Conservation (phyloP, 2,329 filamentous ascomycete genomes). For the Talaromyces sp. region DNA sequence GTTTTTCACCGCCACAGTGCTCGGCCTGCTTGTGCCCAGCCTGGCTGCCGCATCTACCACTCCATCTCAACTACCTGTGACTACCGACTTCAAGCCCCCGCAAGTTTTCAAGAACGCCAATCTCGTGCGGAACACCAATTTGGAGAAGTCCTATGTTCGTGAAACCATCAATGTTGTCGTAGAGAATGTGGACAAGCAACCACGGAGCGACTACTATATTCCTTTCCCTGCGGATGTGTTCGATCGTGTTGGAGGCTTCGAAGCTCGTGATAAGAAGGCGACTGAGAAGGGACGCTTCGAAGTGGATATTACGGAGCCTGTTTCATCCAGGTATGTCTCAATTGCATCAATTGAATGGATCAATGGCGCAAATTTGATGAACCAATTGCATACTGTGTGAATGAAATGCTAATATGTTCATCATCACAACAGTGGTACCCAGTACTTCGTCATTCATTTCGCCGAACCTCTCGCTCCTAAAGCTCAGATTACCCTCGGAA, state of each 20-base stretch:
- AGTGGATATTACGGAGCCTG: conserved; percentile 68
- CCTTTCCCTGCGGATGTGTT: conserved; percentile 80
- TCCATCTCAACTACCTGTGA: conserved; percentile 40
- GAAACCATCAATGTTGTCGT: conserved; percentile 93
- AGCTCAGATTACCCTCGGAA: conserved; percentile 80
- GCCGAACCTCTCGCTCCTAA: conserved; percentile 74
- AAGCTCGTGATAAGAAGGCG: conserved; percentile 91
- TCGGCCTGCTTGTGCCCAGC: conserved; percentile 39
- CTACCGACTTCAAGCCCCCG: conserved; percentile 71
- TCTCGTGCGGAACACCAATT: conserved; percentile 82
- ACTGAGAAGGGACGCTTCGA: conserved; percentile 66
- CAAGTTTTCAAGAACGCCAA: conserved; percentile 94
- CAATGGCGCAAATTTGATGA: conserved; percentile 19
- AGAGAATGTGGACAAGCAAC: conserved; percentile 77
- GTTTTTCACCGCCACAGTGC: conserved; percentile 41
- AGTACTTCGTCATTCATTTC: conserved; percentile 84
- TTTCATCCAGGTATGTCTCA: conserved; percentile 54
- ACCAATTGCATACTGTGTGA: background rate
- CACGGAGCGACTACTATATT: conserved; percentile 88
- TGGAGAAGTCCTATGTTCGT: conserved; percentile 89
- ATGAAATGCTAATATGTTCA: conserved; percentile 6
- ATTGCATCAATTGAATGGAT: conserved; percentile 62
- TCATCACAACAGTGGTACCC: conserved; percentile 58
- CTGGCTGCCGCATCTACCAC: conserved; percentile 35
- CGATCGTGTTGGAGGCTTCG: conserved; percentile 77